Conservation (phyloP, 2,329 filamentous ascomycete species). For the Penicillium sp. region DNA sequence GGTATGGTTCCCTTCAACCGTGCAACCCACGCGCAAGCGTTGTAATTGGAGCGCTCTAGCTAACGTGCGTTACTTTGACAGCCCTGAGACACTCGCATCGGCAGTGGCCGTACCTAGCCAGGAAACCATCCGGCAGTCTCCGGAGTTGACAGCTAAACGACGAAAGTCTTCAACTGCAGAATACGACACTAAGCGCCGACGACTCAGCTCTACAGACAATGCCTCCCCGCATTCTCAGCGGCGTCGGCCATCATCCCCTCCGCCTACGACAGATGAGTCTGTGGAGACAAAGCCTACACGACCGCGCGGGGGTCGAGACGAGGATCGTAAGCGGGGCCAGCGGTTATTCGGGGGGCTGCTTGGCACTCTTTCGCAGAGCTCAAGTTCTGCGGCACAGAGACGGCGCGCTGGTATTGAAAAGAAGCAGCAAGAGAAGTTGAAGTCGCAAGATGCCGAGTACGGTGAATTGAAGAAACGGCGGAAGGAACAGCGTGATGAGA, state of each 20-base stretch:
- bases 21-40: background rate
- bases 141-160: conserved; percentile 48
- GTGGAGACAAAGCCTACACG: conserved; percentile 19
- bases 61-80: conserved; percentile 11
- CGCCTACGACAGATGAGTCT: conserved; percentile 14
- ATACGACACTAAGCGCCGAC: conserved; percentile 54
- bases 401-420: conserved; percentile 78
- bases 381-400: conserved; percentile 62
- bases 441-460: conserved; percentile 70
- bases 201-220: conserved; percentile 44
- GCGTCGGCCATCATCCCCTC: conserved; percentile 27
- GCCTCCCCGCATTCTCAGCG: conserved; percentile 24
- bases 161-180: conserved; percentile 56
- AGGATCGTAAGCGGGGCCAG: conserved; percentile 82
- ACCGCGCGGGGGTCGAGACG: conserved; percentile 51
- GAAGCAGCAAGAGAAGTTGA: conserved; percentile 77
- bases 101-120: conserved; percentile 55
- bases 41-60: conserved; percentile 9
- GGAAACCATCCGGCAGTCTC: conserved; percentile 28
- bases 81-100: conserved; percentile 48
- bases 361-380: conserved; percentile 73
- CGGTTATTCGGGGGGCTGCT: conserved; percentile 82
- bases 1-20: conserved; percentile 17
- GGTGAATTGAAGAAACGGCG: conserved; percentile 66
- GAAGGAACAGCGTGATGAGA: conserved; percentile 60